Base-by-base conservation (phyloP, 1,284 basidiomycete genomes). In the Rhizopogon parksii region DNA sequence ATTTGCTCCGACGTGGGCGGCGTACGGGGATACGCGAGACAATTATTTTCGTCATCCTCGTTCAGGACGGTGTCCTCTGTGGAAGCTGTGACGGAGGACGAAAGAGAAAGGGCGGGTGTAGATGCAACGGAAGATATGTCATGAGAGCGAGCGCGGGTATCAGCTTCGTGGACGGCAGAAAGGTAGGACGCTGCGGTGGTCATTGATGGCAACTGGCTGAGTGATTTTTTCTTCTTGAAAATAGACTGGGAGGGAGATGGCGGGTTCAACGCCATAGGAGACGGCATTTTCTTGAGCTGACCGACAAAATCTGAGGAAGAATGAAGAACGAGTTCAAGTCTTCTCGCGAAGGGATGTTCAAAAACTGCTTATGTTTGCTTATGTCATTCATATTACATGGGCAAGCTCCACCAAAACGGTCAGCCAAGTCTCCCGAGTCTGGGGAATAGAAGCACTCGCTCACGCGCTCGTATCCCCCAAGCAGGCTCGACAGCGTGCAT, bases 1-100 rank as follows among this genome's bases (percentile, higher is more conserved):
- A 84, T 75, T 62, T 88, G 83, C 60, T 85, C 82, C 0, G 87
- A 89, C 38, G 82, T 88, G 1, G 87, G 85, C 3, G 87, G 82
- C 15, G 71, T 70, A 46, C 69, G 61, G 21, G 86, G 85, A 49
- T 79, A 71, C 14, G 75, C 50, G 35, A 89, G 75, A 6, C 77
- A 78, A 0, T 65, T 60, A 60, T 74, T 73, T 57, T 78, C 70
- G 36, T 73, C 71, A 17, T 72, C 67, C 50, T 85, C 83, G 56
- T 78, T 68, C 42, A 83, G 65, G 4, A 82, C 69, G 8, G 77
- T 80, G 57, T 86, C 84, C 56, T 83, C 78, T 0, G 83, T 83
- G 8, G 78, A 79, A 3, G 74, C 70, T 6, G 84, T 85, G 53
- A 80, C 63, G 2, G 82, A 85, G 2, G 83, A 86, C 2, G 83